phyloP scores from a whole-genome alignment of 2,329 filamentous ascomycete species.

The Tolypocladium nubicola region DNA sequence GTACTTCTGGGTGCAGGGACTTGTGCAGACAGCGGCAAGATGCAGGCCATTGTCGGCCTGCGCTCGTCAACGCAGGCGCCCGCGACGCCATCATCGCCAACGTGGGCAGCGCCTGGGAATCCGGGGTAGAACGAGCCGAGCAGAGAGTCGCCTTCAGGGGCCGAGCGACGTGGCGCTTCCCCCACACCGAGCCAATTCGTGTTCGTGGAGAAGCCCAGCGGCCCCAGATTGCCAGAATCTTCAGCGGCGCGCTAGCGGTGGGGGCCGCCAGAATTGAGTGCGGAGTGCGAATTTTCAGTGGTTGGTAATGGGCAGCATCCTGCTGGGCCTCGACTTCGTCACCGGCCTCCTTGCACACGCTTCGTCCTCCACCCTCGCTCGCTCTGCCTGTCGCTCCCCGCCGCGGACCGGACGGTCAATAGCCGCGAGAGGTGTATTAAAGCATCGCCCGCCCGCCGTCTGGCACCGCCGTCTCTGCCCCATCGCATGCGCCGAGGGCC shows the following conservation, averaged over 20 bases:
- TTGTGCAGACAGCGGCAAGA: not conserved
- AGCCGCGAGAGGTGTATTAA: not conserved
- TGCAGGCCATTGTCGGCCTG: not conserved
- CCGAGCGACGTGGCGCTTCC: not conserved
- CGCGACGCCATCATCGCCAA: too few species aligned
- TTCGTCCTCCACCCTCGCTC: not conserved
- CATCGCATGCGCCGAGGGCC: not conserved
- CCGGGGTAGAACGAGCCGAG: not conserved
- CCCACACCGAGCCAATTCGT: not conserved
- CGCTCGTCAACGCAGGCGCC: not conserved
- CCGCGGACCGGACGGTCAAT: not conserved
- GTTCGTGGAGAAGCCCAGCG: not conserved
- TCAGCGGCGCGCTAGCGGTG: not conserved
- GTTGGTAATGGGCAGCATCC: not conserved
- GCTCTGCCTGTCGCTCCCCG: not conserved
- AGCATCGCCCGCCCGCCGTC: not conserved
- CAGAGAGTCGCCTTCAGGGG: too few species aligned
- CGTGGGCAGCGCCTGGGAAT: too few species aligned
- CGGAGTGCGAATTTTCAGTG: not conserved
- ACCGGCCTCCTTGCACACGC: not conserved
- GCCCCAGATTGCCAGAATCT: not conserved
- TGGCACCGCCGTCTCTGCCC: not conserved
- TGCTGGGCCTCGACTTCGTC: not conserved
- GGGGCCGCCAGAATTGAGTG: not conserved
- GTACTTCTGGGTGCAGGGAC: not conserved